These are phyloP conservation scores for Podaxis sp. DNA, from an alignment of 768 basidiomycete species.

Conservation along the genomic window DNA sequence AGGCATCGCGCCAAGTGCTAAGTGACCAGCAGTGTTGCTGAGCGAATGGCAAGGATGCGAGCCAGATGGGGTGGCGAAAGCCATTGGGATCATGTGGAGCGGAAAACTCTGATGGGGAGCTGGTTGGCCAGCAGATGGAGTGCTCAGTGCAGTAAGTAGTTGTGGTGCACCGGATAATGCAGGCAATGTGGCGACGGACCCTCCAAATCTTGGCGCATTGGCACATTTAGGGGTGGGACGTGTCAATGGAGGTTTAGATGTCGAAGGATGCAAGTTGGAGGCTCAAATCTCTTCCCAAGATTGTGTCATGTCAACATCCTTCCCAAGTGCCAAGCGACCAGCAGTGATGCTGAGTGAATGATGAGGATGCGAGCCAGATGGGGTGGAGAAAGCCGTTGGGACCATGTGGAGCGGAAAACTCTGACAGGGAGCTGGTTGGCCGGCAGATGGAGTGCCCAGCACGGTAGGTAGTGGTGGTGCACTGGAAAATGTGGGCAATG, in stretches of 20 bases:
- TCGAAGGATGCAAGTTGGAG: slow-evolving; percentile 25
- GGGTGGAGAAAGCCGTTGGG: slow-evolving; percentile 3
- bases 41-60: slow-evolving; percentile 21
- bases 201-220: slow-evolving; percentile 37
- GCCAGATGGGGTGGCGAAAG: slow-evolving; percentile 14
- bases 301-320: slow-evolving; percentile 46
- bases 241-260: slow-evolving; percentile 24
- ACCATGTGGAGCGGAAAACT: slow-evolving; percentile 22
- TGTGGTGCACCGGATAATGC: slow-evolving; percentile 17
- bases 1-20: slow-evolving; percentile 21
- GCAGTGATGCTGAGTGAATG: slow-evolving; percentile 28
- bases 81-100: background rate
- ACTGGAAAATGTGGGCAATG: slow-evolving; percentile 20
- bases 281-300: slow-evolving; percentile 64
- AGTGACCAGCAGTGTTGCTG: slow-evolving; percentile 28
- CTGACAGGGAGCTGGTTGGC: slow-evolving; percentile 25
- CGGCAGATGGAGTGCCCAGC: background rate
- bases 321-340: slow-evolving; percentile 24
- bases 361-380: slow-evolving; percentile 18
- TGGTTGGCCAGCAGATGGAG: background rate
- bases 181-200: slow-evolving; percentile 24
- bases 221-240: slow-evolving; percentile 29
- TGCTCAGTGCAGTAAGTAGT: background rate
- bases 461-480: slow-evolving; percentile 5
- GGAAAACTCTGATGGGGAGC: slow-evolving; percentile 32